Evolutionary conservation across 2,329 filamentous ascomycete species (phyloP).

Genomic region (Venturiaceae sp.): DNA sequence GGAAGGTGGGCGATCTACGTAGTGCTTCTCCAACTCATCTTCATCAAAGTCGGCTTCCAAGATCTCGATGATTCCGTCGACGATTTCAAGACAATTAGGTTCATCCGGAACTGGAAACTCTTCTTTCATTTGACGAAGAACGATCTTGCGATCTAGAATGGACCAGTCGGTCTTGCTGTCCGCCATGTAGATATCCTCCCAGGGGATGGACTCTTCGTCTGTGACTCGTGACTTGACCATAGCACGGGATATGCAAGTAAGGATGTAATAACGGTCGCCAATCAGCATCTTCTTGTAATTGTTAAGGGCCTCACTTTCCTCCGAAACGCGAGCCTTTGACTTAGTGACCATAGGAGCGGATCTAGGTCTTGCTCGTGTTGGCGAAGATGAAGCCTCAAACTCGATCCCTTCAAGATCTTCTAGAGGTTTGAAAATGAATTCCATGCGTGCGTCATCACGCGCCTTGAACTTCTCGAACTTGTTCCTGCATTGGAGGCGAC

Average conservation of each 20-base stretch:
- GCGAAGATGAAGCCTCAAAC: background rate
- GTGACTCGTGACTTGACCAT: background rate
- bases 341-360: slow-evolving; percentile 5
- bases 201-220: background rate
- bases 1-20: background rate
- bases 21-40: background rate
- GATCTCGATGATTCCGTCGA: background rate
- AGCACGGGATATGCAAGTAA: background rate
- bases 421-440: background rate
- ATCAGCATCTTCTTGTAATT: slow-evolving; percentile 23
- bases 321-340: slow-evolving; percentile 10
- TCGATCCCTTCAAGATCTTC: background rate
- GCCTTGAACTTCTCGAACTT: slow-evolving; percentile 52
- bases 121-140: background rate
- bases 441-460: background rate
- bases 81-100: background rate
- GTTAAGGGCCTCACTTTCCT: slow-evolving; percentile 13
- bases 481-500: slow-evolving; percentile 54
- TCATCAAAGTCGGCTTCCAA: background rate
- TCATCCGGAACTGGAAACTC: background rate
- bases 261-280: slow-evolving; percentile 31
- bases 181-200: background rate
- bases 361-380: no score
- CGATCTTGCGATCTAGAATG: background rate
- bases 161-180: background rate